Conservation (phyloP, 2,329 filamentous ascomycete species). For the Tolypocladium sp. region DNA sequence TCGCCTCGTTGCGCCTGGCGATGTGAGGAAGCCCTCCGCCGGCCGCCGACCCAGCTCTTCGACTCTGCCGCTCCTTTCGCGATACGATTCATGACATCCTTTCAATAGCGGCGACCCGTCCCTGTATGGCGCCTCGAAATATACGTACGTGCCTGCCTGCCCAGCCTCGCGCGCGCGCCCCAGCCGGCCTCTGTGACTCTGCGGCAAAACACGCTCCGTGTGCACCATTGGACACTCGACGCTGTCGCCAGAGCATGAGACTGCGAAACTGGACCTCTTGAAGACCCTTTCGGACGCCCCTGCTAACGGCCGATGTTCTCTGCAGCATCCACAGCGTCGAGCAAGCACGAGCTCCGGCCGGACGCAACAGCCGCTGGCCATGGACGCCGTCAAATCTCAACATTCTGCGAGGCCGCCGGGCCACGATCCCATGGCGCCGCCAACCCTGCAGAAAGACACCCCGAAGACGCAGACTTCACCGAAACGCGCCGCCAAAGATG, state of each 20-base stretch:
- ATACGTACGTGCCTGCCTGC: background rate
- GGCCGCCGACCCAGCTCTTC: background rate
- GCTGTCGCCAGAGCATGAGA: background rate
- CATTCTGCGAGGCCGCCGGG: slow-evolving; percentile 8
- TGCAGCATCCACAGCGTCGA: slow-evolving; percentile 3
- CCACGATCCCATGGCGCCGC: slow-evolving; percentile 1
- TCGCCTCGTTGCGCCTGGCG: background rate
- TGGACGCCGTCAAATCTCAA: slow-evolving; percentile 11
- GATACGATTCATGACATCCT: background rate
- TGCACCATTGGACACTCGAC: background rate
- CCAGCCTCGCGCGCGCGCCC: background rate
- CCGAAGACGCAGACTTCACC: slow-evolving; percentile 4
- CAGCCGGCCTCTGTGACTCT: background rate
- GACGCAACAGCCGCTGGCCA: slow-evolving; percentile 6
- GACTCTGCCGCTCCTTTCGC: background rate
- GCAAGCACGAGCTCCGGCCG: slow-evolving; percentile 7
- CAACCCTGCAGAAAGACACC: background rate
- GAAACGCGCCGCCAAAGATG: slow-evolving; percentile 2
- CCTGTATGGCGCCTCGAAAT: background rate
- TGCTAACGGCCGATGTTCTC: background rate
- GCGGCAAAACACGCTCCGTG: background rate
- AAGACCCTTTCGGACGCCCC: background rate
- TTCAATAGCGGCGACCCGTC: background rate
- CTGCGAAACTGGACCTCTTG: background rate
- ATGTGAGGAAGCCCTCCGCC: background rate